Conservation (phyloP, 2,329 filamentous ascomycete species). For the Furcasterigmium furcatum region DNA sequence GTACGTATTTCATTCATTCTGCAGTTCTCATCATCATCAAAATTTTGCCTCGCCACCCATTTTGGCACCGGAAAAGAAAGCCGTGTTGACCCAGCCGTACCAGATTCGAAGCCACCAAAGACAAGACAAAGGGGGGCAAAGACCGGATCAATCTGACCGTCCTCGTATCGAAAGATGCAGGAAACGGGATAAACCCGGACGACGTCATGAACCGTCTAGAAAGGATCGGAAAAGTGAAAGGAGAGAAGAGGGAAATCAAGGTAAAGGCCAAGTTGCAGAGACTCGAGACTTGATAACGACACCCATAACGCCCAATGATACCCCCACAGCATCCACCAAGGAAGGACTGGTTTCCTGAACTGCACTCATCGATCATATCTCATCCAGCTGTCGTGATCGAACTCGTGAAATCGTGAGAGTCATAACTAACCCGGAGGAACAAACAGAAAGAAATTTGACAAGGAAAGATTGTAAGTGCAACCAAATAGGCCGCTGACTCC, state of each 20-base stretch:
- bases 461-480: no score
- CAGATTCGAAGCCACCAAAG: conserved; percentile 16
- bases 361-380: no score
- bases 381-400: no score
- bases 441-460: no score
- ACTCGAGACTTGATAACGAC: not conserved
- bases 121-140: conserved; percentile 29
- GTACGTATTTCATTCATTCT: conserved; percentile 27
- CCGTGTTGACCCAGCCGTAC: no score
- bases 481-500: not conserved
- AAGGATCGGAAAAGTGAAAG: conserved; percentile 11
- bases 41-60: no score
- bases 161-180: conserved; percentile 22
- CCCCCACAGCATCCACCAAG: no score
- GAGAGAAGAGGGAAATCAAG: conserved; percentile 11
- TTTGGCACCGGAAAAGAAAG: no score
- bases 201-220: conserved; percentile 18
- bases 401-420: no score
- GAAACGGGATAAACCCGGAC: conserved; percentile 25
- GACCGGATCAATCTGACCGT: conserved; percentile 29
- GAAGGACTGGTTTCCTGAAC: no score
- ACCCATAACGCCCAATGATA: not conserved
- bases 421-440: no score
- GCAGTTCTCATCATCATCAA: not conserved
- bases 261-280: conserved; percentile 6